Base-by-base conservation (phyloP, 805 yeast genomes). In the Crinitomyces ghanaensis region DNA sequence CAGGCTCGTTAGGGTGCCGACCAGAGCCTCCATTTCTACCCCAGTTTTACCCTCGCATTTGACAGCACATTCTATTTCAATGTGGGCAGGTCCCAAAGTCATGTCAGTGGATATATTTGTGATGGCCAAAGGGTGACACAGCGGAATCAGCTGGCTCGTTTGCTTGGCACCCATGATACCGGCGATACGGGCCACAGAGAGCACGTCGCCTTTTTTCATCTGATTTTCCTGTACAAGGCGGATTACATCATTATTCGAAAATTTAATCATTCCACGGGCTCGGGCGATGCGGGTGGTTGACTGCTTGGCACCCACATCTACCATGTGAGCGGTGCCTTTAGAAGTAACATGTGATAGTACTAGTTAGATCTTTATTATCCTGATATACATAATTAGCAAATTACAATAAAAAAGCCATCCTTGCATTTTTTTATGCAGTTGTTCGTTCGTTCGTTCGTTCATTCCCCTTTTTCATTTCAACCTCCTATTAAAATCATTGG, bases 401-500 rank as follows among this genome's bases (percentile, higher is more conserved):
- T 26, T 12, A 11, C 29, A 14, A 5, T n/a, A 13, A 12, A 22
- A 22, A 22, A 22, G n/a, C n/a, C n/a, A n/a, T n/a, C n/a, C n/a
- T n/a, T n/a, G n/a, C n/a, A n/a, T n/a, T n/a, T n/a, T n/a, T n/a
- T n/a, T n/a, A n/a, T n/a, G n/a, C n/a, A n/a, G n/a, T n/a, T n/a
- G n/a, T n/a, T n/a, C n/a, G n/a, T n/a, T n/a, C n/a, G n/a, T n/a
- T n/a, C n/a, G n/a, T n/a, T n/a, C n/a, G n/a, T n/a, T n/a, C n/a
- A n/a, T n/a, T n/a, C n/a, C n/a, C n/a, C n/a, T n/a, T n/a, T n/a
- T n/a, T n/a, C n/a, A n/a, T n/a, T n/a, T n/a, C n/a, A n/a, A n/a
- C 75, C 75, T 41, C 75, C 75, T 36, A 70, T 70, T 39, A 70
- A 46, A 26, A 70, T 67, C 75, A 70, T 70, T 6, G 75, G 74